Conservation (phyloP, 2,329 filamentous ascomycete genomes). For the Pseudogymnoascus sp. region DNA sequence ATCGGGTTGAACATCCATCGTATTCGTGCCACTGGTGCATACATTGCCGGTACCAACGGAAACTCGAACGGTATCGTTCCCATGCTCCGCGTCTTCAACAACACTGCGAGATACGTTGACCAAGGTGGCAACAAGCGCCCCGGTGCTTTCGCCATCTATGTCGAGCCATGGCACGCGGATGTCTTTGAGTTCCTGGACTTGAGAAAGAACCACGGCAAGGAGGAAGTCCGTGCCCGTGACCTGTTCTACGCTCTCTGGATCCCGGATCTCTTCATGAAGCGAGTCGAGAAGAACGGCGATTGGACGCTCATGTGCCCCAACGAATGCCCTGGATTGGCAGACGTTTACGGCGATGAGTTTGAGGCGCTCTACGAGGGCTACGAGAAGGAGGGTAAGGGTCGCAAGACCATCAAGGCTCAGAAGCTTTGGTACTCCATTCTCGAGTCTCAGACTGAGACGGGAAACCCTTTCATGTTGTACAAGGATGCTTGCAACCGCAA, state of each 20-base stretch:
- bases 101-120: slow-evolving; percentile 96
- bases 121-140: slow-evolving; percentile 99
- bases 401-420: slow-evolving; percentile 89
- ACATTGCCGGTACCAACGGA: slow-evolving; percentile 96
- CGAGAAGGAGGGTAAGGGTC: slow-evolving; percentile 78
- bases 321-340: slow-evolving; percentile 88
- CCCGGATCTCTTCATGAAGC: slow-evolving; percentile 99
- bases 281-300: slow-evolving; percentile 89
- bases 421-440: slow-evolving; percentile 99
- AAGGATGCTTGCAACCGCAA: slow-evolving; percentile 98
- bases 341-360: slow-evolving; percentile 96
- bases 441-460: slow-evolving; percentile 96
- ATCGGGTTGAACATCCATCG: slow-evolving; percentile 95
- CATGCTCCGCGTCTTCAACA: slow-evolving; percentile 99
- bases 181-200: slow-evolving; percentile 96
- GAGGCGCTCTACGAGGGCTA: slow-evolving; percentile 91
- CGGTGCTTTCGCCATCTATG: slow-evolving; percentile 95
- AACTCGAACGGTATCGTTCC: slow-evolving; percentile 96
- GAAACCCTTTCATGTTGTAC: slow-evolving; percentile 99
- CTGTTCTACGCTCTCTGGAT: slow-evolving; percentile 98
- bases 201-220: slow-evolving; percentile 98
- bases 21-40: slow-evolving; percentile 94
- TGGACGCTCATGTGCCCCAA: slow-evolving; percentile 99
- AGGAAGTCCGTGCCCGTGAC: slow-evolving; percentile 93
- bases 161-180: slow-evolving; percentile 98